Conservation (phyloP, 768 basidiomycete genomes). For the Auricularia heimuer region DNA sequence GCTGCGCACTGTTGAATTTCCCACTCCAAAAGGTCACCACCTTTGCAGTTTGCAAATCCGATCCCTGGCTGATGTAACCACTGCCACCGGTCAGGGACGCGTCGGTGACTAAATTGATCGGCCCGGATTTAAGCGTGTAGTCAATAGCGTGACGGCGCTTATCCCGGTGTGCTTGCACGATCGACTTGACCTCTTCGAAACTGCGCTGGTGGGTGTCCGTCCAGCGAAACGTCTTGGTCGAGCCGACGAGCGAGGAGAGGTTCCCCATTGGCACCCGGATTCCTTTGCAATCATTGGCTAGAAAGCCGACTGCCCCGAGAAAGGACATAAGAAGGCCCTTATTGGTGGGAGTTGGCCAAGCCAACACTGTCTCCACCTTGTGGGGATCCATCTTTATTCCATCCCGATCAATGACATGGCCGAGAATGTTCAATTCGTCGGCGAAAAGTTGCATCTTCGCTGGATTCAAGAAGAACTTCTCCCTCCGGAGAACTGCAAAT, state of each 20-base stretch:
- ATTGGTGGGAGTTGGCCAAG: constrained; percentile 21
- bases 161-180: constrained; percentile 15
- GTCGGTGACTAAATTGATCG: background rate
- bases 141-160: constrained; percentile 16
- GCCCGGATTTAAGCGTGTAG: background rate
- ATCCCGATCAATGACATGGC: constrained; percentile 27
- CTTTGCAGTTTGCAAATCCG: background rate
- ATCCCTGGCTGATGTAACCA: constrained; percentile 1
- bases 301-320: constrained; percentile 21
- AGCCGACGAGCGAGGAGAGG: constrained; percentile 15
- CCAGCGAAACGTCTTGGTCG: constrained; percentile 21
- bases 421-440: constrained; percentile 19
- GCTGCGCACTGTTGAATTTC: constrained; percentile 4
- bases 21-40: constrained; percentile 1
- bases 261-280: constrained; percentile 31
- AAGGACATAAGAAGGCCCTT: constrained; percentile 27
- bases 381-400: constrained; percentile 10
- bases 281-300: constrained; percentile 20
- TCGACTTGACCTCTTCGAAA: constrained; percentile 26
- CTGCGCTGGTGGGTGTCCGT: constrained; percentile 23
- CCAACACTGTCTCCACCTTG: constrained; percentile 14
- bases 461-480: constrained; percentile 1
- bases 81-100: background rate
- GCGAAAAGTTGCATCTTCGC: constrained; percentile 9
- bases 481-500: constrained; percentile 7